Conservation (phyloP, 2,329 filamentous ascomycete species). For the Clonostachys sp. region DNA sequence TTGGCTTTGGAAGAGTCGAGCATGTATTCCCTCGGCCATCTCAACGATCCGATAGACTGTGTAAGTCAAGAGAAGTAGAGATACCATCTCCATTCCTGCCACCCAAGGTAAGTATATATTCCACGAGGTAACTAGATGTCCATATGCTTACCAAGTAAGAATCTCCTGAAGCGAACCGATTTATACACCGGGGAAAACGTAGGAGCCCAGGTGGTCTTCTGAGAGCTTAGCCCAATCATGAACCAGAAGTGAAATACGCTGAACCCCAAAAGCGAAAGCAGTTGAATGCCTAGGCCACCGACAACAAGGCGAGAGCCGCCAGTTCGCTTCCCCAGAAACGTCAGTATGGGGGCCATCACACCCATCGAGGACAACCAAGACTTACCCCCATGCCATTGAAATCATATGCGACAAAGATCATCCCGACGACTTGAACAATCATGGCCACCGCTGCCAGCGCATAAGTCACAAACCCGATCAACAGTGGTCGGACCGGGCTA, state of each 20-base stretch:
- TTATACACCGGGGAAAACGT: slow-evolving; percentile 32
- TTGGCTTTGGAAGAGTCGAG: slow-evolving; percentile 29
- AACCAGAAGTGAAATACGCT: slow-evolving; percentile 33
- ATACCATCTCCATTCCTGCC: slow-evolving; percentile 28
- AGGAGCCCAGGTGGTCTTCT: slow-evolving; percentile 28
- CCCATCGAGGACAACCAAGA: slow-evolving; percentile 1
- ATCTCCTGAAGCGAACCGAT: slow-evolving; percentile 34
- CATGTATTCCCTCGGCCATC: slow-evolving; percentile 25
- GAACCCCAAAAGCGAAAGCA: slow-evolving; percentile 30
- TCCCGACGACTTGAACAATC: slow-evolving; percentile 32
- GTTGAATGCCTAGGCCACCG: slow-evolving; percentile 38
- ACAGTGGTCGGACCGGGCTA: slow-evolving; percentile 25
- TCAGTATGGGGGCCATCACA: slow-evolving; percentile 6
- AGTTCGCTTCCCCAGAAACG: slow-evolving; percentile 14
- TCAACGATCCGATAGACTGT: slow-evolving; percentile 35
- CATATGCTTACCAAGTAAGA: slow-evolving; percentile 34
- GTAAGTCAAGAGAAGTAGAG: slow-evolving; percentile 29
- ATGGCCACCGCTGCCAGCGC: slow-evolving; percentile 24
- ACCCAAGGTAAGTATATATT: background rate
- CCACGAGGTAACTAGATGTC: background rate
- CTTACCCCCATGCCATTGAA: slow-evolving; percentile 26
- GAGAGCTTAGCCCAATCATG: slow-evolving; percentile 27
- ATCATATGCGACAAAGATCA: slow-evolving; percentile 29
- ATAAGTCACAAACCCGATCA: slow-evolving; percentile 25
- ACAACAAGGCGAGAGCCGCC: slow-evolving; percentile 32